phyloP scores from a whole-genome alignment of 2,329 filamentous ascomycete species.

The Fusarium redolens region DNA sequence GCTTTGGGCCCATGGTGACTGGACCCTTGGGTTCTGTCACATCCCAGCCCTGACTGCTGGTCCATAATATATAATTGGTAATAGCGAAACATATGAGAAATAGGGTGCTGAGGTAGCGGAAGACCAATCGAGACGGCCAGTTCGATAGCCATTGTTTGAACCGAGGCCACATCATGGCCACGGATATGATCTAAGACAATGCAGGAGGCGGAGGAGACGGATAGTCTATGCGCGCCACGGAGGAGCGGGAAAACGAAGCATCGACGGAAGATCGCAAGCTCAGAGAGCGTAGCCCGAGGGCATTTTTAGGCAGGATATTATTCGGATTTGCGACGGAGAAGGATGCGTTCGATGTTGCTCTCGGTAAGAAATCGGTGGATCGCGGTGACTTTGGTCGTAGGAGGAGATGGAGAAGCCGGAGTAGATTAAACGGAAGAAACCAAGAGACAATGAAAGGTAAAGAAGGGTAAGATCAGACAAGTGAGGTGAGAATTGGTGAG shows the following conservation, averaged over 20 bases:
- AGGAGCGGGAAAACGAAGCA: conserved; percentile 39
- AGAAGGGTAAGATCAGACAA: conserved; percentile 8
- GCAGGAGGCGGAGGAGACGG: conserved; percentile 25
- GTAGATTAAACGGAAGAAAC: background rate
- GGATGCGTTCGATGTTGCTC: conserved; percentile 14
- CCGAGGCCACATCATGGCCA: conserved; percentile 42
- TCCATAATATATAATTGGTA: conserved; percentile 49
- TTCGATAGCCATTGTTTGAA: conserved; percentile 44
- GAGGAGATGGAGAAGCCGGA: background rate
- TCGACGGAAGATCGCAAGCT: conserved; percentile 32
- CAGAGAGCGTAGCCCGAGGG: conserved; percentile 28
- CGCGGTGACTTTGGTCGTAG: conserved; percentile 9
- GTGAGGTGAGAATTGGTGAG: conserved; percentile 14
- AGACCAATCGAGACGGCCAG: conserved; percentile 45
- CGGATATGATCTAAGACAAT: conserved; percentile 21
- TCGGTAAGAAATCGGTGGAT: conserved; percentile 27
- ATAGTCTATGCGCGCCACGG: conserved; percentile 41
- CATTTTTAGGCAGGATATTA: conserved; percentile 36
- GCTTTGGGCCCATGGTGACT: conserved; percentile 46
- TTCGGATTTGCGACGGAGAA: conserved; percentile 16
- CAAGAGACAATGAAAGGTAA: background rate
- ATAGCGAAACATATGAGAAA: conserved; percentile 43
- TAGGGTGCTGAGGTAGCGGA: conserved; percentile 45
- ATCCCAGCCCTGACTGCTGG: conserved; percentile 44
- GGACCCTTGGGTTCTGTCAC: conserved; percentile 36